Conservation (phyloP, 371 early-diverging fungal genomes). For the Fennellomyces sp. region DNA sequence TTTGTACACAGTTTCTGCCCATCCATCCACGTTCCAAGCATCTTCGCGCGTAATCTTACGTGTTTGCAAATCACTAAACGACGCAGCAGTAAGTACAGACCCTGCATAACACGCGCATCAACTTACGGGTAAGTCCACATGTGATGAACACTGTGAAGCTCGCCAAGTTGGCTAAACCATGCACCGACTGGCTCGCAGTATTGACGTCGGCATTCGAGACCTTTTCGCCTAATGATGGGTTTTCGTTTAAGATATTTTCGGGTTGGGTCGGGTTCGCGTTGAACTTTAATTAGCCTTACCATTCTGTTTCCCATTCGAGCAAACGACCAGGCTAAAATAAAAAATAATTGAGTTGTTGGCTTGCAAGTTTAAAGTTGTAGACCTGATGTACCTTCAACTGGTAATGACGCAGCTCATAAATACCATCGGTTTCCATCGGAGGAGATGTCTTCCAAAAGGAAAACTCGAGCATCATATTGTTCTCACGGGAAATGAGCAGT, state of each 20-base stretch:
- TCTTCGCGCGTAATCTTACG: slow-evolving; percentile 88
- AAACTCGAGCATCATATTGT: slow-evolving; percentile 90
- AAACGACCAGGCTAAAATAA: slow-evolving; percentile 76
- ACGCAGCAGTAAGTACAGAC: too few relatives aligned
- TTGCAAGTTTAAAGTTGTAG: too few relatives aligned
- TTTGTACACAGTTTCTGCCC: slow-evolving; percentile 88
- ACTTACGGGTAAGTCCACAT: slow-evolving; percentile 91
- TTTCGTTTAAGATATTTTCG: background rate
- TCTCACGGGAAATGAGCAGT: slow-evolving; percentile 73
- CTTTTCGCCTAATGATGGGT: slow-evolving; percentile 62
- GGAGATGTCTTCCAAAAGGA: slow-evolving; percentile 89
- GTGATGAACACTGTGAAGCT: slow-evolving; percentile 89
- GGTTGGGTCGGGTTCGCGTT: background rate
- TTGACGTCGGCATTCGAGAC: slow-evolving; percentile 85
- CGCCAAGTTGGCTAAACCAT: slow-evolving; percentile 93
- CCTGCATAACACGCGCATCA: too few relatives aligned
- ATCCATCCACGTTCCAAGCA: slow-evolving; percentile 93
- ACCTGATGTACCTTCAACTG: slow-evolving; percentile 76
- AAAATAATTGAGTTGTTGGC: background rate
- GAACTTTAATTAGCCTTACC: slow-evolving; percentile 52
- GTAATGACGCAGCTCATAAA: slow-evolving; percentile 92
- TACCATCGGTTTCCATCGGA: slow-evolving; percentile 73
- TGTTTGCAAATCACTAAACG: slow-evolving; percentile 76
- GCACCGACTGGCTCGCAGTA: slow-evolving; percentile 93
- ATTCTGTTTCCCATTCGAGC: slow-evolving; percentile 93